A percentile compares a stretch with the other conserved stretches of the same genome.
These are phyloP conservation scores for Adansonia grandidieri DNA, from an alignment of 441 rosid genomes.

Conservation along the genomic window DNA sequence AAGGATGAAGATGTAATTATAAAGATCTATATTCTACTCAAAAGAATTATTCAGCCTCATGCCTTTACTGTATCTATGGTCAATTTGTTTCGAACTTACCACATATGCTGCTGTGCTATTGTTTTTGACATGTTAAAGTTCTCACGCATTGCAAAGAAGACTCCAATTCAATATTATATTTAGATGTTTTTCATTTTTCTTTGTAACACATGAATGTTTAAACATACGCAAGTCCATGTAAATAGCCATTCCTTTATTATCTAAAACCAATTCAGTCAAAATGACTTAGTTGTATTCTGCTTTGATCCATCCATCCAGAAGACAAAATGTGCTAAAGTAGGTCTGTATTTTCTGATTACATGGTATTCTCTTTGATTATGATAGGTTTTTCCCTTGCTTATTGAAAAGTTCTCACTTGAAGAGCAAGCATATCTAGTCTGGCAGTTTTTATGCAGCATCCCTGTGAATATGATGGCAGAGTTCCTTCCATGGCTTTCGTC, in stretches of 20 bases:
- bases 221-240: background rate
- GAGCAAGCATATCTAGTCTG: slow-evolving; percentile 59
- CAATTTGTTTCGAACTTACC: background rate
- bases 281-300: background rate
- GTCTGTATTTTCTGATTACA: slow-evolving; percentile 12
- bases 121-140: slow-evolving; percentile 3
- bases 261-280: background rate
- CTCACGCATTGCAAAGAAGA: background rate
- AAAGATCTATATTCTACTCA: background rate
- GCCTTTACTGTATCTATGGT: too few species aligned
- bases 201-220: background rate
- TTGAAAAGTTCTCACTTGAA: slow-evolving; percentile 48
- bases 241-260: slow-evolving; percentile 6
- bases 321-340: background rate
- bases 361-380: slow-evolving; percentile 21
- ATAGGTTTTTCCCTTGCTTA: slow-evolving; percentile 57
- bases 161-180: background rate
- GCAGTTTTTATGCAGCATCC: slow-evolving; percentile 61
- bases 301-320: slow-evolving; percentile 11
- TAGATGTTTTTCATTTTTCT: background rate
- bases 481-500: slow-evolving; percentile 63
- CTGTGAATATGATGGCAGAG: slow-evolving; percentile 55
- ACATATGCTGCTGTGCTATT: background rate
- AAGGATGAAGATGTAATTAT: background rate
- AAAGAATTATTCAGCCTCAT: background rate